These are phyloP conservation scores for Pichia cactophila DNA, from an alignment of 1,139 yeast genomes.

Conservation along the genomic window DNA sequence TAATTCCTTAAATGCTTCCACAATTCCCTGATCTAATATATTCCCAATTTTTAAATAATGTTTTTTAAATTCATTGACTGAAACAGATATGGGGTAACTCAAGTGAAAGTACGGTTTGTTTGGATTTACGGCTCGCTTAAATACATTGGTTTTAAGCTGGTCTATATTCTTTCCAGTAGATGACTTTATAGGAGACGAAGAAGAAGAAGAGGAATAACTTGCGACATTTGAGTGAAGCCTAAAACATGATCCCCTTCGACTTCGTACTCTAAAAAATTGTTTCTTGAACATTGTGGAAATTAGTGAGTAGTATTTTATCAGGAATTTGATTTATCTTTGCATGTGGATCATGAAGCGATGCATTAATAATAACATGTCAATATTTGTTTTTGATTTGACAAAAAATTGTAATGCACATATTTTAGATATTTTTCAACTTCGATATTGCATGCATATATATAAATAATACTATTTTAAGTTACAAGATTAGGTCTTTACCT, in stretches of 20 bases:
- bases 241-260: neutral
- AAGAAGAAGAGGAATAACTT: neutral
- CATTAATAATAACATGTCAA: too few relatives aligned
- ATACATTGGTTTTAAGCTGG: neutral
- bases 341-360: too few relatives aligned
- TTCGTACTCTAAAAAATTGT: neutral
- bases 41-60: neutral
- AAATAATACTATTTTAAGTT: too few relatives aligned
- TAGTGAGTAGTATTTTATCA: too few relatives aligned
- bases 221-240: neutral
- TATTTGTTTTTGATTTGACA: too few relatives aligned
- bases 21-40: neutral
- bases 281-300: too few relatives aligned
- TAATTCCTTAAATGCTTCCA: neutral
- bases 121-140: neutral
- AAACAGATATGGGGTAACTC: neutral
- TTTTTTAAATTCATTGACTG: neutral
- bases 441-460: too few relatives aligned
- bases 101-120: neutral
- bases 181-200: neutral
- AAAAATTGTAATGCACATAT: too few relatives aligned
- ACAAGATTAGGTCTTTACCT: too few relatives aligned
- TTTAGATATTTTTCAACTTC: neutral
- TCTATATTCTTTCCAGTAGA: neutral
- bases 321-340: too few relatives aligned